phyloP scores from a whole-genome alignment of 768 basidiomycete genomes.

The Leccinum longicurvipes region DNA sequence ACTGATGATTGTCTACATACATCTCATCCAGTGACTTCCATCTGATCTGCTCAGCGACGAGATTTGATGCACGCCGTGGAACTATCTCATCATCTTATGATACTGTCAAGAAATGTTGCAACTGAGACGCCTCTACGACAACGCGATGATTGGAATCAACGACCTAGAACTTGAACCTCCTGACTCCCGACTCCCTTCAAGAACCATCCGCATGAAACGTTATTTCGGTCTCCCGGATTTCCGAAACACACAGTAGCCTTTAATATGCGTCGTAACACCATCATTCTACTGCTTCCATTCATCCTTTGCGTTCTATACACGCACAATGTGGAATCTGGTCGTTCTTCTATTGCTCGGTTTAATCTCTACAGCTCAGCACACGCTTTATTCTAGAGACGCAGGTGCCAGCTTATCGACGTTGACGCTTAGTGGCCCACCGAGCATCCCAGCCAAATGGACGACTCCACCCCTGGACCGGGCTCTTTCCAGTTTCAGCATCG shows the following conservation, averaged over 20 bases:
- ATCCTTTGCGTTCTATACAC: neutral
- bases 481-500: conserved; percentile 52
- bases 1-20: neutral
- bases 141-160: neutral
- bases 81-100: too few species aligned
- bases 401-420: conserved; percentile 15
- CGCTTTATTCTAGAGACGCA: conserved; percentile 1
- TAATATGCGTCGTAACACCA: too few species aligned
- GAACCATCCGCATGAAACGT: too few species aligned
- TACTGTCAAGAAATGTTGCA: too few species aligned
- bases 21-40: neutral
- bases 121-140: neutral
- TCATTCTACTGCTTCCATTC: neutral
- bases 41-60: neutral
- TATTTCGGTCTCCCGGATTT: too few species aligned
- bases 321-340: conserved; percentile 8
- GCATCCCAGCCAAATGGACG: conserved; percentile 40
- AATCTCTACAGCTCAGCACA: conserved; percentile 10
- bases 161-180: too few species aligned
- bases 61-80: neutral
- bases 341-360: neutral
- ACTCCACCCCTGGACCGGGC: conserved; percentile 43
- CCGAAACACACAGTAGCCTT: too few species aligned
- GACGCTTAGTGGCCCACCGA: conserved; percentile 39
- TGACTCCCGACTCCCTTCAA: too few species aligned